These are phyloP conservation scores for Purpureocillium lavendulum DNA, from an alignment of 2,329 filamentous ascomycete genomes.

Conservation along the genomic window DNA sequence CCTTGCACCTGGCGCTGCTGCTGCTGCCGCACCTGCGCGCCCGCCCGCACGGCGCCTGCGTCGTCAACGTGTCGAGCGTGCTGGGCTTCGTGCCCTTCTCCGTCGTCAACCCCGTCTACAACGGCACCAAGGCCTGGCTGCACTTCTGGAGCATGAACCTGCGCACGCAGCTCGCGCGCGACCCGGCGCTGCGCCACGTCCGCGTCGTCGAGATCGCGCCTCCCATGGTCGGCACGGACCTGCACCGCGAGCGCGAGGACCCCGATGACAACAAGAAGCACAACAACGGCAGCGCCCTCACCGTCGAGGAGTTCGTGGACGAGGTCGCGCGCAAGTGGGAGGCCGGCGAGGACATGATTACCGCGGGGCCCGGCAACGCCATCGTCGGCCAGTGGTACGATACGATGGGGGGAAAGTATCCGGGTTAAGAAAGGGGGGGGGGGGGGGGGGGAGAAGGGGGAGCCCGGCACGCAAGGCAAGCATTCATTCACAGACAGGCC, in stretches of 20 bases:
- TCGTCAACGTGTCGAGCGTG: conserved; percentile 47
- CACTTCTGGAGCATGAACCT: conserved; percentile 50
- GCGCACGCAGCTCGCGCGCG: conserved; percentile 39
- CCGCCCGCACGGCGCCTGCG: conserved; percentile 17
- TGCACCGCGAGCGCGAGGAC: conserved; percentile 46
- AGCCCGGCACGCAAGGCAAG: too few species aligned
- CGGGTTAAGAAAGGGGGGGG: not conserved
- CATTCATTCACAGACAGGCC: too few species aligned
- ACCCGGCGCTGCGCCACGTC: conserved; percentile 19
- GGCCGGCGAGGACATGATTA: conserved; percentile 37
- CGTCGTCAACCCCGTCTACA: conserved; percentile 50
- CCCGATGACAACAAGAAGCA: conserved; percentile 52
- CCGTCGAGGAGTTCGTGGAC: conserved; percentile 45
- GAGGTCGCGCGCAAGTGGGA: conserved; percentile 35
- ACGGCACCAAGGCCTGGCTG: conserved; percentile 49
- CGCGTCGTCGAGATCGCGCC: conserved; percentile 47
- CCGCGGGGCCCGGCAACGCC: conserved; percentile 29
- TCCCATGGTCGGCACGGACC: conserved; percentile 43
- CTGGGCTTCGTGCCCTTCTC: conserved; percentile 44
- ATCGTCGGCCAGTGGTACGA: conserved; percentile 36
- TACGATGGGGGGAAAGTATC: conserved; percentile 22
- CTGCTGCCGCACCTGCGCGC: conserved; percentile 41
- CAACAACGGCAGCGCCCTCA: conserved; percentile 33
- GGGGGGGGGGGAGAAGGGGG: too few species aligned
- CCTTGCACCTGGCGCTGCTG: conserved; percentile 43